These are phyloP conservation scores for Punica granatum DNA, from an alignment of 345 rosid genomes.

Conservation along the genomic window DNA sequence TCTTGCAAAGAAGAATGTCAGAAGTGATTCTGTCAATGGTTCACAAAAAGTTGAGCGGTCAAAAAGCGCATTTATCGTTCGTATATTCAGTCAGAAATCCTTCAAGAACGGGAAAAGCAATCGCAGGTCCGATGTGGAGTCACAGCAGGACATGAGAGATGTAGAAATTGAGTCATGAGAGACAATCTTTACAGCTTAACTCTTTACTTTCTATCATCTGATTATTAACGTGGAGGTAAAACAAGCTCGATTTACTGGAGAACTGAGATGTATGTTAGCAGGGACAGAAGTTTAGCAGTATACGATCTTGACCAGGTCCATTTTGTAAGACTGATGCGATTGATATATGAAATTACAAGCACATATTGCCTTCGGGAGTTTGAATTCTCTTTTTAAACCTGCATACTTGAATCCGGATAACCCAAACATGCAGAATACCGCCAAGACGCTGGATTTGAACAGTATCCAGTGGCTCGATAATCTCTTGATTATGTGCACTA, in stretches of 20 bases:
- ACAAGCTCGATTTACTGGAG: neutral
- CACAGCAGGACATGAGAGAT: neutral
- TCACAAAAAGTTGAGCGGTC: conserved; percentile 9
- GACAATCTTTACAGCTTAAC: neutral
- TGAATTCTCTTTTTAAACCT: neutral
- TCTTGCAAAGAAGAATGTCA: conserved; percentile 43
- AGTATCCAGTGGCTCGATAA: no score
- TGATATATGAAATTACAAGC: neutral
- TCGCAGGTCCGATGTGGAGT: conserved; percentile 5
- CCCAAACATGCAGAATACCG: no score
- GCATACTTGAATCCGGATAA: no score
- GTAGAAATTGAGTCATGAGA: conserved; percentile 12
- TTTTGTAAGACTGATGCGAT: no score
- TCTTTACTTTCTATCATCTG: neutral
- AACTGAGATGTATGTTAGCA: neutral
- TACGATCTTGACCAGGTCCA: no score
- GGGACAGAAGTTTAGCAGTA: neutral
- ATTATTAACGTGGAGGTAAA: neutral
- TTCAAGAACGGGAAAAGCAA: conserved; percentile 15
- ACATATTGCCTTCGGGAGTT: neutral
- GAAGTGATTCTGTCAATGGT: conserved; percentile 16
- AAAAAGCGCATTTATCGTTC: conserved; percentile 13
- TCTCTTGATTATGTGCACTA: no score
- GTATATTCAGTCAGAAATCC: conserved; percentile 22
- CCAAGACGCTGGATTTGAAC: no score